Evolutionary conservation across 2,329 filamentous ascomycete genomes (phyloP), one percentile per base, ranked within the genome.

Genomic region (Cucurbitaria berberidis): DNA sequence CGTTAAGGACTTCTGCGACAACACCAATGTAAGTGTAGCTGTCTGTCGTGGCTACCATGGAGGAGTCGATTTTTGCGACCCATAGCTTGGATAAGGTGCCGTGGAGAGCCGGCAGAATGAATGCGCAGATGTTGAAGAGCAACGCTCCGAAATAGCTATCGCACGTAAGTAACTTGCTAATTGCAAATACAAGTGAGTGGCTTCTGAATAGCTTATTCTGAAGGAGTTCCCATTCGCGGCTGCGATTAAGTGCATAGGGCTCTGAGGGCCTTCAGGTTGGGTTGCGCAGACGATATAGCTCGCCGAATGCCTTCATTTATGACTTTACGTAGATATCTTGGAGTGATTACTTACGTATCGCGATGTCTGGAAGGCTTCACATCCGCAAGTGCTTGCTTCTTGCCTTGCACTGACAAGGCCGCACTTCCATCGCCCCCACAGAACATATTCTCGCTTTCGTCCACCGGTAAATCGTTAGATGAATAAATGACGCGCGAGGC

Each of bases 11-110:
- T 66, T 91, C 86, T 1, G 82, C 83, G 0, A 90, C 78, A 0
- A 86, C 81, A 18, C 82, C 80, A 53, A 91, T 89, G 69, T 91
- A 91, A 0, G 86, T 90, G 70, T 88, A 89, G 0, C 81, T 77
- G 52, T 89, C 86, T 0, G 85, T 88, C 0, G 84, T 88, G 16
- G 82, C 85, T 1, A 89, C 84, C 56, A 84, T 77, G 1, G 79
- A 82, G 0, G 83, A 74, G 68, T 90, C 85, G 49, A 90, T 88
- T 48, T 83, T 82, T 2, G 87, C 86, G 2, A 91, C 82, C 88
- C 87, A 91, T 16, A 89, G 78, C 64, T 90, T 90, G 43, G 82
- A 83, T 0, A 91, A 79, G 0, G 88, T 91, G 29, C 74, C 73
- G 64, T 90, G 90, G 0, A 91, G 76, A 0, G 87, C 87, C 0